Conservation (phyloP, 2,329 filamentous ascomycete genomes). For the Colletotrichum sp. region DNA sequence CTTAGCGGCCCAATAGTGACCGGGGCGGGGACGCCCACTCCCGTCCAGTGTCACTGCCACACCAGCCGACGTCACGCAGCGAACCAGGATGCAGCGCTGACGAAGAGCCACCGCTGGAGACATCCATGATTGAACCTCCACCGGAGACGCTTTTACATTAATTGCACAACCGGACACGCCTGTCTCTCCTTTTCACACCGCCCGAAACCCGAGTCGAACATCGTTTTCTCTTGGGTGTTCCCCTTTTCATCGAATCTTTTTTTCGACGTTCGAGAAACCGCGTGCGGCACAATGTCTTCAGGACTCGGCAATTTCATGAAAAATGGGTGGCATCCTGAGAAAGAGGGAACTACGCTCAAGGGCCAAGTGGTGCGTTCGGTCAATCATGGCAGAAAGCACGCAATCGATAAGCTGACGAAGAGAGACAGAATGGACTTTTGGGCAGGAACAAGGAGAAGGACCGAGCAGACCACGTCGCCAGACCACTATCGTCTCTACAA, state of each 20-base stretch:
- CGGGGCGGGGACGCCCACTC: neutral
- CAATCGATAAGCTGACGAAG: neutral
- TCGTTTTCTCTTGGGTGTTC: neutral
- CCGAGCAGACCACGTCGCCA: slow-evolving; percentile 44
- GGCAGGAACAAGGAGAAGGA: slow-evolving; percentile 43
- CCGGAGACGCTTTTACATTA: slow-evolving; percentile 3
- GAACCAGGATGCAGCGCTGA: slow-evolving; percentile 15
- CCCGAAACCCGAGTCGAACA: neutral
- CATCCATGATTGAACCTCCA: slow-evolving; percentile 1
- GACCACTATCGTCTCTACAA: slow-evolving; percentile 72
- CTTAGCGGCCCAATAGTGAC: slow-evolving; percentile 1
- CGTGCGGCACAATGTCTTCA: slow-evolving; percentile 38
- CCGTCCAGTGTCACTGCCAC: slow-evolving; percentile 6
- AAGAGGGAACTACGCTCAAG: slow-evolving; percentile 44
- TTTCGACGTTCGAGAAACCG: neutral
- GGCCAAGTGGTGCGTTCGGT: slow-evolving; percentile 49
- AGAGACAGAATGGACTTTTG: slow-evolving; percentile 51
- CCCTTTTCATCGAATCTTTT: neutral
- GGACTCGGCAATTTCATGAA: slow-evolving; percentile 55
- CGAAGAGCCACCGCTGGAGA: slow-evolving; percentile 14
- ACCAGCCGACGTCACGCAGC: slow-evolving; percentile 13
- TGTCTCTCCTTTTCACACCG: slow-evolving; percentile 9
- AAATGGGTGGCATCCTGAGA: slow-evolving; percentile 59
- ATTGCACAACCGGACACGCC: neutral
- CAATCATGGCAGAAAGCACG: neutral